Percentiles rank a stretch among this genome's conserved stretches.
Conservation (phyloP, 2,329 filamentous ascomycete species). For the Xylaria sp. region DNA sequence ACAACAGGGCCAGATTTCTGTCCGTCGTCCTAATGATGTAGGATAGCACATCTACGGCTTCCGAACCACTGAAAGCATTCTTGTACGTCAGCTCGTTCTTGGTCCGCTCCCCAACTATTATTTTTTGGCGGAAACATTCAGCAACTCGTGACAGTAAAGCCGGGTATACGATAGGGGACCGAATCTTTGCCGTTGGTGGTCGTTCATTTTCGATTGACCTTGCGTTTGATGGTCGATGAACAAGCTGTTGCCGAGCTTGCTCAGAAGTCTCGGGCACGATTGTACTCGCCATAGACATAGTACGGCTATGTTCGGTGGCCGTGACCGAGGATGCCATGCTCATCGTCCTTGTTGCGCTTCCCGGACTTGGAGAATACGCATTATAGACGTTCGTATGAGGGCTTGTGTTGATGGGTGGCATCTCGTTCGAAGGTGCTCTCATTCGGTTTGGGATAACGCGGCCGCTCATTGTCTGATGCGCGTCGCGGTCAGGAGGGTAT, state of each 20-base stretch:
- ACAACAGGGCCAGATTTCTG: constrained; percentile 88
- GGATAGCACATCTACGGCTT: constrained; percentile 93
- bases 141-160: constrained; percentile 93
- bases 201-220: constrained; percentile 65
- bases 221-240: constrained; percentile 67
- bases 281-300: constrained; percentile 94
- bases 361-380: constrained; percentile 60
- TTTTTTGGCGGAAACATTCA: constrained; percentile 90
- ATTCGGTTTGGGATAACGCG: constrained; percentile 83
- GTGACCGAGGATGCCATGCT: constrained; percentile 69
- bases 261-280: constrained; percentile 72
- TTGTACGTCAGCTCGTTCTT: constrained; percentile 99
- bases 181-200: constrained; percentile 70
- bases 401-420: constrained; percentile 51
- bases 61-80: constrained; percentile 93
- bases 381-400: constrained; percentile 47
- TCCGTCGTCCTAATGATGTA: constrained; percentile 98
- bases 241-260: constrained; percentile 62
- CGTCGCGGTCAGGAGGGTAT: constrained; percentile 77
- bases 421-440: constrained; percentile 59
- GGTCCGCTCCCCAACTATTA: constrained; percentile 85
- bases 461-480: constrained; percentile 94
- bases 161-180: constrained; percentile 89
- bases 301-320: constrained; percentile 64
- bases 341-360: constrained; percentile 67